These are phyloP conservation scores for Aspergillus texensis DNA, from an alignment of 2,329 filamentous ascomycete genomes.

Conservation along the genomic window DNA sequence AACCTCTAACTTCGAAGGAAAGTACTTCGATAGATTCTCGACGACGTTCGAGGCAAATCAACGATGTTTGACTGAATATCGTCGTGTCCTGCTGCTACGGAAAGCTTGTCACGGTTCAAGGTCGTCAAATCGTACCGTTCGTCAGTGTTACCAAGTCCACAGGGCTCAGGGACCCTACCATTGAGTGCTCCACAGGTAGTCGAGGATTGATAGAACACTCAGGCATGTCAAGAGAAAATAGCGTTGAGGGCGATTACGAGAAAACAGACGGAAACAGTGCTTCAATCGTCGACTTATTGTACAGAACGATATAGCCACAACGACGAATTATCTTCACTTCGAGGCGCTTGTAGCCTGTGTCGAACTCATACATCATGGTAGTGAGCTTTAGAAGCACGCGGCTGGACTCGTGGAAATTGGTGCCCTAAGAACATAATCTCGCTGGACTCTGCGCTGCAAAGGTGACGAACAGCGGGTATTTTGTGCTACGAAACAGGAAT, in stretches of 20 bases:
- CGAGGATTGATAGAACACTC: not conserved
- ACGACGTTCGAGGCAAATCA: accelerated
- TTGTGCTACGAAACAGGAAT: too few relatives aligned
- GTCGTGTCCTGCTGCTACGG: not conserved
- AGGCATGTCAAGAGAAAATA: too few relatives aligned
- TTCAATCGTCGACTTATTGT: not conserved
- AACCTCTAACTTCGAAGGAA: accelerated
- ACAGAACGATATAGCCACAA: not conserved
- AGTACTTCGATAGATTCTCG: not conserved
- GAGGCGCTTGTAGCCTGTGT: not conserved
- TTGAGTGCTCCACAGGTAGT: not conserved
- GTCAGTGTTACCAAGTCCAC: not conserved
- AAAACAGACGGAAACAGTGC: not conserved
- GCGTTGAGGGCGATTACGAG: too few relatives aligned
- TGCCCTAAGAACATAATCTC: too few relatives aligned
- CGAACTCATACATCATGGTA: too few relatives aligned
- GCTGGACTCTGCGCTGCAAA: too few relatives aligned
- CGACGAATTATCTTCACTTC: not conserved
- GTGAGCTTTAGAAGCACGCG: too few relatives aligned
- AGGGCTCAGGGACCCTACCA: too few relatives aligned
- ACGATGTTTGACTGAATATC: not conserved
- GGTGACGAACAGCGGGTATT: too few relatives aligned
- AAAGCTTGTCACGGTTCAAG: not conserved
- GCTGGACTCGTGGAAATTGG: too few relatives aligned
- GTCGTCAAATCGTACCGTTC: not conserved